phyloP scores from a whole-genome alignment of 106 monocot species.

The Allium sativum region DNA sequence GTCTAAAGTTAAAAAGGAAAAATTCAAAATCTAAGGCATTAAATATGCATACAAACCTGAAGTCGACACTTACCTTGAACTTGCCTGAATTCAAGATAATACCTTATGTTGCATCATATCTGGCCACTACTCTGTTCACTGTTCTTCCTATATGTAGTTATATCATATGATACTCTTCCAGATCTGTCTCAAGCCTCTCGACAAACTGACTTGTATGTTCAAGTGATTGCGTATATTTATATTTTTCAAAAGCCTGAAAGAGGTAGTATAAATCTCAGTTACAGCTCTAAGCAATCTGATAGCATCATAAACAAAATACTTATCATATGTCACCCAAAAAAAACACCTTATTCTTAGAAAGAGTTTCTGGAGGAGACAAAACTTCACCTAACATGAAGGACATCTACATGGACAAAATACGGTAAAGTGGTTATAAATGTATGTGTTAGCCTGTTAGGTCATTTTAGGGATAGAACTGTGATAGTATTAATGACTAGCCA shows the following conservation, averaged over 20 bases:
- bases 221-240: conserved; percentile 77
- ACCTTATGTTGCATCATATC: too few relatives aligned
- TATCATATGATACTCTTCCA: conserved; percentile 65
- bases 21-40: too few relatives aligned
- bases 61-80: too few relatives aligned
- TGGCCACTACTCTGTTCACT: conserved; percentile 4
- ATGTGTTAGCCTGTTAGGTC: too few relatives aligned
- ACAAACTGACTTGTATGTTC: conserved; percentile 77
- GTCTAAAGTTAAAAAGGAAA: too few relatives aligned
- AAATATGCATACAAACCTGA: too few relatives aligned
- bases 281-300: background rate
- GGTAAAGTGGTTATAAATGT: too few relatives aligned
- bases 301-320: background rate
- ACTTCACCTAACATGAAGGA: too few relatives aligned
- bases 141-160: conserved; percentile 45
- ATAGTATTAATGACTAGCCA: too few relatives aligned
- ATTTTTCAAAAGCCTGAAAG: conserved; percentile 77
- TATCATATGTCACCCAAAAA: background rate
- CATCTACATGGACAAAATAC: too few relatives aligned
- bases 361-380: conserved; percentile 74
- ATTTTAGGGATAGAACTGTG: too few relatives aligned
- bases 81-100: too few relatives aligned
- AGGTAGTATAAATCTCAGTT: background rate
- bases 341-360: conserved; percentile 65
- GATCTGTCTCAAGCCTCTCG: conserved; percentile 71